Base-by-base conservation (phyloP, 495 filamentous ascomycete genomes). In the Penicillium salamii region DNA sequence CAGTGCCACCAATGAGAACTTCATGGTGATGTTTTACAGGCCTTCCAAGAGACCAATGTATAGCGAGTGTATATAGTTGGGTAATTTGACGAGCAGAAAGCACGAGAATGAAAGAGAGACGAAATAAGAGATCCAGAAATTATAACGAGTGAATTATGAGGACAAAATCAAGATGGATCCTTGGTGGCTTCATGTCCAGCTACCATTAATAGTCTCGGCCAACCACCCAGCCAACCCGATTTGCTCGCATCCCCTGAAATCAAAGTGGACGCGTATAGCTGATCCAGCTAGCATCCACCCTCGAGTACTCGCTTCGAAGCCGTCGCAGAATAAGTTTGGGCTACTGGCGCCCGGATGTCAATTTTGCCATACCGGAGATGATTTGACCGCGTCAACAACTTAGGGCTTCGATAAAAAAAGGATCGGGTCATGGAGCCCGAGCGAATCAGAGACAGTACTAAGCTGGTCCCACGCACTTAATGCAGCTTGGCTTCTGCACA, bases 1-100 rank as follows among this genome's bases (percentile, higher is more conserved):
- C 67, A 46, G 75, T 69, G 40, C 73, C 51, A 52, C 60, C 52
- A 71, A 51, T 23, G 77, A 71, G 12, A 68, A 40, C 61, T 74
- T 77, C 73, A 76, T 76, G 24, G 38, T 59, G 59, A 48, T 13
- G 28, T 17, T 33, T 36, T 15, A 38, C 50, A 43, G 42, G 44
- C 34, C 37, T 14, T 26, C 46, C 34, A 35, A 33, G 36, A 26
- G 47, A 13, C 33, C 36, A 42, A 26, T 47, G 36, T 45, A 55
- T 57, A 55, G 46, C 59, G 58, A 60, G 24, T 52, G 62, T 47
- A 56, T 41, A 17, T 11, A 48, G 35, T 32, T 40, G 38, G 54
- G 54, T 36, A 31, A 37, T 19, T 7, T n/a, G 15, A 15, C 50
- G 34, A 51, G 32, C 19, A 17, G 36, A 26, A 8, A 26, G 3